Conservation (phyloP, 1,284 basidiomycete genomes). For the Fomitopsis pinicola region DNA sequence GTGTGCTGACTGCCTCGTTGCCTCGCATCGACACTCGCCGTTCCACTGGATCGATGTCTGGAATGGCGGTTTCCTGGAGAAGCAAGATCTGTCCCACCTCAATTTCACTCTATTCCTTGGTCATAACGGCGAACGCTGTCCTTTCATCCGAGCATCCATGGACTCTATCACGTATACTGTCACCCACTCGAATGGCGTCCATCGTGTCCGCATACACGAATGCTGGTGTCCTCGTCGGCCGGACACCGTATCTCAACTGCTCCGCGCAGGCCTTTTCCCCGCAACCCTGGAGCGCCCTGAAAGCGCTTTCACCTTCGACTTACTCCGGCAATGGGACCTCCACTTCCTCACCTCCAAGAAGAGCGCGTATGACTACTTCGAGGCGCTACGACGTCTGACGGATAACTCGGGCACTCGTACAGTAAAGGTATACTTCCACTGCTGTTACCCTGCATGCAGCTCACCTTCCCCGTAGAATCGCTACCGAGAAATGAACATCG, state of each 20-base stretch:
- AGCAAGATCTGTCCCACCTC: neutral
- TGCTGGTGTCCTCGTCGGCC: neutral
- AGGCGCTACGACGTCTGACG: neutral
- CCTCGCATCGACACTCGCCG: neutral
- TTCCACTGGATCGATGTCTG: neutral
- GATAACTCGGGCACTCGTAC: neutral
- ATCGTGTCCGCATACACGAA: neutral
- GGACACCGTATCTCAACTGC: neutral
- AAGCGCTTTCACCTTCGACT: no score
- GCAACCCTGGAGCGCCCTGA: no score
- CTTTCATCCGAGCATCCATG: neutral
- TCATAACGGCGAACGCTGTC: neutral
- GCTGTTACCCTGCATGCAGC: neutral
- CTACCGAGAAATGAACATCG: neutral
- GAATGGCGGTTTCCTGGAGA: neutral
- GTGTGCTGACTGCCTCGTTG: neutral
- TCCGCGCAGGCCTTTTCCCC: no score
- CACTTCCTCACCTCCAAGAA: conserved; percentile 1
- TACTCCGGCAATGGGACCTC: neutral
- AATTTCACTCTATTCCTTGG: neutral
- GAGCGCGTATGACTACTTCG: neutral
- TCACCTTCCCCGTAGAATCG: neutral
- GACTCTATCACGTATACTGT: neutral
- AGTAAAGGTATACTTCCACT: neutral
- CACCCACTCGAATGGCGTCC: neutral